Conservation (phyloP, 2,329 filamentous ascomycete species). For the Plenodomus tracheiphilus region DNA sequence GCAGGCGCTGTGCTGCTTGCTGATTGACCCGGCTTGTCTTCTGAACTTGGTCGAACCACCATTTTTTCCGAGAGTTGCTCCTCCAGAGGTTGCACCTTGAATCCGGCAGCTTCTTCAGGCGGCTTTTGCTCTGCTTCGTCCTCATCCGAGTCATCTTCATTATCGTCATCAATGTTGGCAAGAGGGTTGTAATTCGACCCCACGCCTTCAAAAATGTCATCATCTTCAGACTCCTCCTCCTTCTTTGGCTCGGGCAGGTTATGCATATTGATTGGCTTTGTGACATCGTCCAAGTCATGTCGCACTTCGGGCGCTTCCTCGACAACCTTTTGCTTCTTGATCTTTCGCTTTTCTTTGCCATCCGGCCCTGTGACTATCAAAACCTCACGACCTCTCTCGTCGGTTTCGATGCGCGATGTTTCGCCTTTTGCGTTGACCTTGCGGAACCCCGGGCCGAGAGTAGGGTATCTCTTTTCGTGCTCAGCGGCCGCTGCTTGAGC, state of each 20-base stretch:
- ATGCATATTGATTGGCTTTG: slow-evolving; percentile 49
- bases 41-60: slow-evolving; percentile 2
- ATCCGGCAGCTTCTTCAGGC: slow-evolving; percentile 1
- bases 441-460: slow-evolving; percentile 59
- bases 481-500: slow-evolving; percentile 49
- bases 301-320: slow-evolving; percentile 41
- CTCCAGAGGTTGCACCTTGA: background rate
- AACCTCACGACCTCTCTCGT: slow-evolving; percentile 60
- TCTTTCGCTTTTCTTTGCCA: slow-evolving; percentile 64
- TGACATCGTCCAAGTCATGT: slow-evolving; percentile 49
- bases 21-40: slow-evolving; percentile 6
- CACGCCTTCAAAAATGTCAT: slow-evolving; percentile 65
- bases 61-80: background rate
- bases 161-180: slow-evolving; percentile 55
- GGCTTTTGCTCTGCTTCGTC: slow-evolving; percentile 1
- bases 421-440: slow-evolving; percentile 55
- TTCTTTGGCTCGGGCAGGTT: slow-evolving; percentile 37
- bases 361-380: slow-evolving; percentile 62
- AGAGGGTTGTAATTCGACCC: slow-evolving; percentile 65
- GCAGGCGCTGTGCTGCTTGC: slow-evolving; percentile 7
- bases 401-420: slow-evolving; percentile 59
- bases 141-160: slow-evolving; percentile 36
- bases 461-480: slow-evolving; percentile 46
- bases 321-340: slow-evolving; percentile 55
- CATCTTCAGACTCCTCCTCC: slow-evolving; percentile 57